phyloP scores from a whole-genome alignment of 2,329 filamentous ascomycete genomes.

The Simplicillium sp. region DNA sequence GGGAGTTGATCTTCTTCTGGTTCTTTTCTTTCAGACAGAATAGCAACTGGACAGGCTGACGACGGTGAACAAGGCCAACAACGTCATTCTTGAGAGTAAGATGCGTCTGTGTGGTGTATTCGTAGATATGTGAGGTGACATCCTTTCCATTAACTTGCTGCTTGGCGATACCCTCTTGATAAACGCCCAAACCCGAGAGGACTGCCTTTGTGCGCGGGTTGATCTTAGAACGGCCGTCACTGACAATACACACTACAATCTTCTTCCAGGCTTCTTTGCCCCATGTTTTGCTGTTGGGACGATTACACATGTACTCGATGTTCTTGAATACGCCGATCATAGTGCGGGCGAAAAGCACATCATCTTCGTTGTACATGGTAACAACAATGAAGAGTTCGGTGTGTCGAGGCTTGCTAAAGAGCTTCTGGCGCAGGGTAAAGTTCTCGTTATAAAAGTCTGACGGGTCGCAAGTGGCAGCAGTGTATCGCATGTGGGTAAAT shows the following conservation, averaged over 20 bases:
- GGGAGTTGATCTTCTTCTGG: conserved; percentile 99
- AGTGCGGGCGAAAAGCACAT: conserved; percentile 88
- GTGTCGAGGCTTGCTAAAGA: conserved; percentile 86
- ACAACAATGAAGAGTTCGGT: conserved; percentile 95
- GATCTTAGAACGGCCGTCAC: conserved; percentile 94
- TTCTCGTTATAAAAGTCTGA: conserved; percentile 78
- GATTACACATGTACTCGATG: conserved; percentile 94
- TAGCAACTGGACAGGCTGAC: conserved; percentile 88
- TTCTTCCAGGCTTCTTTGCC: conserved; percentile 99
- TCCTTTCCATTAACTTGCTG: conserved; percentile 95
- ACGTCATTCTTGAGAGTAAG: conserved; percentile 85
- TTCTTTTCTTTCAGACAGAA: conserved; percentile 99
- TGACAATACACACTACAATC: conserved; percentile 96
- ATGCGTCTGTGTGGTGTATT: conserved; percentile 81
- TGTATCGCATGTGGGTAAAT: conserved; percentile 86
- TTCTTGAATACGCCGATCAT: conserved; percentile 99
- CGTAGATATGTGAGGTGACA: conserved; percentile 96
- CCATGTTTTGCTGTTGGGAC: conserved; percentile 93
- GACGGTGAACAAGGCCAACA: conserved; percentile 73
- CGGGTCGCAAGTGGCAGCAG: conserved; percentile 89
- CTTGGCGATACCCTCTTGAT: conserved; percentile 97
- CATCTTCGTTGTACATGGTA: conserved; percentile 99
- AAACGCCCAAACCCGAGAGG: conserved; percentile 87
- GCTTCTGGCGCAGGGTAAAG: conserved; percentile 82
- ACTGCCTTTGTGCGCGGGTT: conserved; percentile 85